Conservation (phyloP, 2,329 filamentous ascomycete genomes). For the Neofusicoccum kwambonambiense region DNA sequence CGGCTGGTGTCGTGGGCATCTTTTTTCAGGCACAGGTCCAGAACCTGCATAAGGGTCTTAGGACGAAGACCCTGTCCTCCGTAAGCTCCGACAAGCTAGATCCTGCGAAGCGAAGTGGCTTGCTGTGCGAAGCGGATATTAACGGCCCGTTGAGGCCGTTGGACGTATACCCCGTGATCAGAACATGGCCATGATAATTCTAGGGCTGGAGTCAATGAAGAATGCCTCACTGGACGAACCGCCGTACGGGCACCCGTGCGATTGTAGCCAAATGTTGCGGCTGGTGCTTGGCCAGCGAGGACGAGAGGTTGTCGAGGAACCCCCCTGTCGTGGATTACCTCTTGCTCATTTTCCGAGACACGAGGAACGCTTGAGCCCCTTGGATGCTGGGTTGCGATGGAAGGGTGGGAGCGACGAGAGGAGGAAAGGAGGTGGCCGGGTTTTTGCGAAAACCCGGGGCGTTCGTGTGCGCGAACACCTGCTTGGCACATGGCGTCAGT, state of each 20-base stretch:
- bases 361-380: slow-evolving; percentile 14
- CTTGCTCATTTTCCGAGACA: slow-evolving; percentile 15
- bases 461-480: background rate
- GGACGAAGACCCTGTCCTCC: background rate
- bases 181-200: background rate
- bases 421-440: background rate
- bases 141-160: background rate
- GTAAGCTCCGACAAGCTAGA: background rate
- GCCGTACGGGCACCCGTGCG: background rate
- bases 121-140: background rate
- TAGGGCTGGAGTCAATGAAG: background rate
- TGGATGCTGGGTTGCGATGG: background rate
- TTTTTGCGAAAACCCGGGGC: slow-evolving; percentile 6
- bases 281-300: background rate
- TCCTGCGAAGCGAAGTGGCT: background rate
- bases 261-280: background rate
- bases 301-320: background rate
- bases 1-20: slow-evolving; percentile 50
- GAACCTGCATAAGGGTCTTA: background rate
- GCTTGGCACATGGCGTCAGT: slow-evolving; percentile 14
- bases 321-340: background rate
- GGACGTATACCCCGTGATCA: no score
- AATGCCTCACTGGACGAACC: background rate
- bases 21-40: slow-evolving; percentile 32
- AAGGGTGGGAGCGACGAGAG: background rate